Evolutionary conservation across 2,329 filamentous ascomycete species (phyloP), one percentile per base, ranked within the genome.

Genomic region (Falciphora oryzae): DNA sequence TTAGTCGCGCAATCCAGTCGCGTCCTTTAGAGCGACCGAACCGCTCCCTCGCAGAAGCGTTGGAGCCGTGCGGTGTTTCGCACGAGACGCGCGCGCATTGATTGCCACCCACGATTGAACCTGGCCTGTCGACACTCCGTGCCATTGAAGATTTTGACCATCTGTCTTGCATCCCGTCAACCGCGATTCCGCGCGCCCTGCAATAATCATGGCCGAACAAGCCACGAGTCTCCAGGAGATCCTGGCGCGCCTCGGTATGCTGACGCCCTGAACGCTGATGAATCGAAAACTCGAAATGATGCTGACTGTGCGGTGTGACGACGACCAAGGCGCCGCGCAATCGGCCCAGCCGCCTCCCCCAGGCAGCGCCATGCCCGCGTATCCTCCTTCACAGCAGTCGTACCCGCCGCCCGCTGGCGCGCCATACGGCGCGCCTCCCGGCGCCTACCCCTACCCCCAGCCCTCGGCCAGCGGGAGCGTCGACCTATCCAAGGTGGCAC

Each of bases 381-480:
- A 69, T 25, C 65, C 65, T 56, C 65, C 66, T 2, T 64, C 65
- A 3, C 68, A 71, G 5, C 67, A 70, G 57, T n/a, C 44, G 18
- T 63, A 63, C 25, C 25, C 64, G 3, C 58, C 67, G 13, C 68
- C 69, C n/a, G 67, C 66, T 10, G 44, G 44, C 44, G 44, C 44
- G n/a, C 44, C 44, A 53, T 68, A 68, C 62, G 65, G 22, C 61
- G 67, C 50, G 58, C 44, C 44, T 53, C 65, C 66, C 57, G 66
- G 32, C n/a, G 66, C 57, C 28, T 73, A 75, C 57, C 44, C 66
- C 5, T 76, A 74, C 58, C 89, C 90, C 3, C 87, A 88, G 69
- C 90, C 91, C 2, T 85, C 89, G 7, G 84, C 83, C 65, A 90
- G 89, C 66, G 92, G 92, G 62, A 93, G 86, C 70, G 81, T 96